Evolutionary conservation across 2,329 filamentous ascomycete genomes (phyloP), one percentile per base, ranked within the genome.

Genomic region (Clarireedia homoeocarpa): DNA sequence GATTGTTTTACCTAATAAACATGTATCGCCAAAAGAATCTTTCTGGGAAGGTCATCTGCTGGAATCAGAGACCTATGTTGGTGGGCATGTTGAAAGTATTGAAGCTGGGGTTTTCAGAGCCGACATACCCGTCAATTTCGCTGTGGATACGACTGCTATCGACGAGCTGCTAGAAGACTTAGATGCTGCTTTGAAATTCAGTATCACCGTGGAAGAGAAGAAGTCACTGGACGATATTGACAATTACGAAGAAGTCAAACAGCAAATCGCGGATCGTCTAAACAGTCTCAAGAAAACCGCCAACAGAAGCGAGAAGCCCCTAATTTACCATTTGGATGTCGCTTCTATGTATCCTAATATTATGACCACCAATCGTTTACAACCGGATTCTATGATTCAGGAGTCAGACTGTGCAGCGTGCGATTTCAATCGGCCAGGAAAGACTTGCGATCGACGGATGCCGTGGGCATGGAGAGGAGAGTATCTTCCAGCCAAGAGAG

Each of bases 291-390:
- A 88, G 70, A 78, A 85, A 51, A 94, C 86, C 0, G 92, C 94
- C 0, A 91, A 95, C 65, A 81, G 94, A 60, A 84, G 78, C 63
- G 94, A 99, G 70, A 78, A 84, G 45, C 94, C 94, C 4, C 81
- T 95, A 34, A 99, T 99, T 62, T 99, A 99, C 73, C 94, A 99
- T 78, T 77, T 99, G 74, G 94, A 99, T 69, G 95, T 99, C 57
- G 94, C 94, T 17, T 96, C 94, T 58, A 99, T 99, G 94, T 99
- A 99, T 70, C 94, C 94, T 9, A 99, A 99, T 72, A 99, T 99
- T 71, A 99, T 99, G 95, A 99, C 95, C 2, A 99, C 94, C 1
- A 99, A 99, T 71, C 88, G 94, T 70, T 73, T 99, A 48, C 94
- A 99, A 65, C 94, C 94, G 0, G 94, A 99, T 71, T 97, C 94